Conservation (phyloP, 352 stramenopile genomes). For the Globisporangium splendens region DNA sequence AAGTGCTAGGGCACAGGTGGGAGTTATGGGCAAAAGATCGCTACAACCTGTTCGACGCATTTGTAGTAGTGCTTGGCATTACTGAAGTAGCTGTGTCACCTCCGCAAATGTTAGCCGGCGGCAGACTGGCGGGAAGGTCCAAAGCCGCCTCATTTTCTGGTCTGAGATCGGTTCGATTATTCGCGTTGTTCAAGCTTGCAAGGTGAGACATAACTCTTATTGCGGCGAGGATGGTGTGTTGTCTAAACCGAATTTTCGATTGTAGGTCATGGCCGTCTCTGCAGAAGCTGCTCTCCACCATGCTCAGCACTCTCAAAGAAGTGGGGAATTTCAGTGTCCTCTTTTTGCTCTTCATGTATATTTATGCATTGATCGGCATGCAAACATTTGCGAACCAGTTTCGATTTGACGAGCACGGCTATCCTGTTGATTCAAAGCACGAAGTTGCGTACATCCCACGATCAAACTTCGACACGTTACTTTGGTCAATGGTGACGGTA, state of each 20-base stretch:
- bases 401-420: slow-evolving; percentile 79
- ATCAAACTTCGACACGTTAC: slow-evolving; percentile 65
- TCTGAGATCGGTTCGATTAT: slow-evolving; percentile 83
- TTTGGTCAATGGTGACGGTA: slow-evolving; percentile 68
- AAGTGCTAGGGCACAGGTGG: slow-evolving; percentile 67
- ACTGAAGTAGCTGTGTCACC: slow-evolving; percentile 43
- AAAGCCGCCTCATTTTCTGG: slow-evolving; percentile 57
- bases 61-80: slow-evolving; percentile 44
- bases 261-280: slow-evolving; percentile 87
- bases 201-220: slow-evolving; percentile 15
- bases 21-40: slow-evolving; percentile 43
- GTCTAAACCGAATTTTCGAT: slow-evolving; percentile 18
- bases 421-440: slow-evolving; percentile 28
- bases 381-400: slow-evolving; percentile 92
- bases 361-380: slow-evolving; percentile 91
- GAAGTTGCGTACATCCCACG: slow-evolving; percentile 35
- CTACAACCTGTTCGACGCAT: slow-evolving; percentile 82
- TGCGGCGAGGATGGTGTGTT: not conserved
- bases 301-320: slow-evolving; percentile 87
- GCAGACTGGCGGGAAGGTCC: slow-evolving; percentile 8
- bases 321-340: slow-evolving; percentile 91
- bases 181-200: slow-evolving; percentile 90
- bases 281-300: slow-evolving; percentile 89
- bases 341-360: slow-evolving; percentile 92
- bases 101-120: slow-evolving; percentile 26